These are phyloP conservation scores for Aspergillus floridensis DNA, from an alignment of 2,329 filamentous ascomycete genomes.

Conservation along the genomic window DNA sequence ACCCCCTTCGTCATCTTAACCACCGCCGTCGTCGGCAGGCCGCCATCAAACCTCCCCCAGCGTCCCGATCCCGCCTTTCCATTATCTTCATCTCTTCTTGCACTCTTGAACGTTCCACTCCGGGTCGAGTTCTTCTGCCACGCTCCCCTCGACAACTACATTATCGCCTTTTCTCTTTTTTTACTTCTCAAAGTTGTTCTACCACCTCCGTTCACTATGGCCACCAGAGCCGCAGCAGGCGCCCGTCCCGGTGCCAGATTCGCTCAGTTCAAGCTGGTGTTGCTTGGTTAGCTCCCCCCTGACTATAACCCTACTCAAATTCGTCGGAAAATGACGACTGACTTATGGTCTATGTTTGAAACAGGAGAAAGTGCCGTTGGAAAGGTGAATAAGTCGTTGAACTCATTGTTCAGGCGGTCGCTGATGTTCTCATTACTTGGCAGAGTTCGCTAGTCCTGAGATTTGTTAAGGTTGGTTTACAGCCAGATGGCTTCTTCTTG, in stretches of 20 bases:
- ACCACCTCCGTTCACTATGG: constrained; percentile 60
- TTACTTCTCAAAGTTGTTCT: constrained; percentile 13
- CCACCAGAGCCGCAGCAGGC: constrained; percentile 75
- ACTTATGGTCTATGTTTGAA: constrained; percentile 17
- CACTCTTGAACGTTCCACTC: constrained; percentile 8
- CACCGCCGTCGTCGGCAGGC: constrained; percentile 10
- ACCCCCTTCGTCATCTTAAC: constrained; percentile 35
- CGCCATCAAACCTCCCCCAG: constrained; percentile 20
- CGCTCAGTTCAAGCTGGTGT: constrained; percentile 97
- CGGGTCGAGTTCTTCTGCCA: background rate
- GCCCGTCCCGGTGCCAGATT: constrained; percentile 72
- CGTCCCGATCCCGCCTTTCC: constrained; percentile 21
- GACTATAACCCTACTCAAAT: constrained; percentile 3
- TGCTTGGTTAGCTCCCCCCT: constrained; percentile 68
- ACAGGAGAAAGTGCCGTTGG: constrained; percentile 96
- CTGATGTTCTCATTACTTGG: constrained; percentile 34
- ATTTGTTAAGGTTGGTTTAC: constrained; percentile 83
- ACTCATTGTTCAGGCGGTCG: constrained; percentile 17
- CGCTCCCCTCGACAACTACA: background rate
- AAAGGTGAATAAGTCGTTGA: constrained; percentile 63
- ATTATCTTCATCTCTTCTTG: constrained; percentile 21
- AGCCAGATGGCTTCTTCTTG: background rate
- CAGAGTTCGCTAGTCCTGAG: constrained; percentile 96
- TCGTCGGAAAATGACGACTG: constrained; percentile 13
- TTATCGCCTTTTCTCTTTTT: background rate